These are phyloP conservation scores for Lipomyces spencermartinsiae DNA, from an alignment of 805 yeast genomes.

Conservation along the genomic window DNA sequence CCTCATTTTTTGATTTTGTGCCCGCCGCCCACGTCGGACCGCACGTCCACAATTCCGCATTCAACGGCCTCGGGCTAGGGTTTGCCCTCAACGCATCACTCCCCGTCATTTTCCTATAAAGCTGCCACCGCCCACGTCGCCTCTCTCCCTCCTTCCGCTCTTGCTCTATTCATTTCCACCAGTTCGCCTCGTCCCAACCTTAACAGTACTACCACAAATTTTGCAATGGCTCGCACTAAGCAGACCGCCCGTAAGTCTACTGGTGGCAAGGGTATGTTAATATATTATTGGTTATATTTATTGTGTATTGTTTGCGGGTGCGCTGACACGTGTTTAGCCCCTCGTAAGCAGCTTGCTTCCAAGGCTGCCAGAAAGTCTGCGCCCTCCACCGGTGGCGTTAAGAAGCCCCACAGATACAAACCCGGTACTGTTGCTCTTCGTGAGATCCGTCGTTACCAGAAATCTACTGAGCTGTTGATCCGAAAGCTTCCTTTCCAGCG, in stretches of 20 bases:
- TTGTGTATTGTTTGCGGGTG: not conserved
- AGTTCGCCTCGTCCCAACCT: not conserved
- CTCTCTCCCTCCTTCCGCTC: conserved; percentile 6
- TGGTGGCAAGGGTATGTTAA: conserved; percentile 66
- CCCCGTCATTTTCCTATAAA: conserved; percentile 31
- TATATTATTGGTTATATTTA: not conserved
- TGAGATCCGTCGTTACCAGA: conserved; percentile 92
- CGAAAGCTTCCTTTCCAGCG: conserved; percentile 92
- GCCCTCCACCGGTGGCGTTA: conserved; percentile 82
- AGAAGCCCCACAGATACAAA: conserved; percentile 93
- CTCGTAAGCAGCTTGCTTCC: conserved; percentile 89
- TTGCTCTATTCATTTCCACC: conserved; percentile 2
- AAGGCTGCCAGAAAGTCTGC: conserved; percentile 92
- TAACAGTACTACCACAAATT: not conserved
- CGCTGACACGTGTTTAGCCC: conserved; percentile 52
- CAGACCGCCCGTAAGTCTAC: conserved; percentile 90
- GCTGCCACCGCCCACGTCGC: conserved; percentile 20
- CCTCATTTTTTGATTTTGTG: conserved; percentile 6
- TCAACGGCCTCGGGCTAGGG: conserved; percentile 26
- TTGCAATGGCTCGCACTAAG: conserved; percentile 80
- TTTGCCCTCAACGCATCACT: conserved; percentile 21
- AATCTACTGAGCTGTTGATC: conserved; percentile 83
- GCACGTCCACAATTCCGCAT: not conserved
- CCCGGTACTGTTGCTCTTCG: conserved; percentile 94
- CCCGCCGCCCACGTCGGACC: conserved; percentile 7